Conservation (phyloP, 1,284 basidiomycete species). For the Fomitopsis schrenkii region DNA sequence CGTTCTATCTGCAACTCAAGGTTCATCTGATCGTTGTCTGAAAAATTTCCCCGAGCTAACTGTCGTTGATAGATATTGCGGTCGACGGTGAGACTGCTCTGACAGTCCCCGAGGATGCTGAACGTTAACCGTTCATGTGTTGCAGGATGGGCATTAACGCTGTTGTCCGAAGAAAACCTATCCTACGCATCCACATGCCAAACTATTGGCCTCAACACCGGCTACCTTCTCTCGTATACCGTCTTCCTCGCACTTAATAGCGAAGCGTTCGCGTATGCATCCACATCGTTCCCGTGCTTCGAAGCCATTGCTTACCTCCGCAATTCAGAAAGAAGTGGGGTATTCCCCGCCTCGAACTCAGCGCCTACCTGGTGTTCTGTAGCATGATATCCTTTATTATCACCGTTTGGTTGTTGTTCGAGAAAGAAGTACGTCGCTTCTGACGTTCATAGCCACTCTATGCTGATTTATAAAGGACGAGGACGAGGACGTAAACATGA, state of each 20-base stretch:
- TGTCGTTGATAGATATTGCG: constrained; percentile 75
- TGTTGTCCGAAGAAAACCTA: constrained; percentile 92
- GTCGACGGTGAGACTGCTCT: constrained; percentile 70
- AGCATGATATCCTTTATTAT: constrained; percentile 77
- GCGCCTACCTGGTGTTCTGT: constrained; percentile 88
- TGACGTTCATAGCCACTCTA: not conserved
- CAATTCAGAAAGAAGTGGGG: constrained; percentile 71
- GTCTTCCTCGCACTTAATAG: constrained; percentile 98
- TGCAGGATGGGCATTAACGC: constrained; percentile 92
- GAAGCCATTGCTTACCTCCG: constrained; percentile 6
- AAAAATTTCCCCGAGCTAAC: constrained; percentile 6
- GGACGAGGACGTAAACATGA: constrained; percentile 82
- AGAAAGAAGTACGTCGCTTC: constrained; percentile 68
- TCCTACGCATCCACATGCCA: constrained; percentile 98
- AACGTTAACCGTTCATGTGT: not conserved
- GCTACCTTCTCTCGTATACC: constrained; percentile 95
- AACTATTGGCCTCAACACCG: constrained; percentile 95
- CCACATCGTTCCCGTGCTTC: not conserved
- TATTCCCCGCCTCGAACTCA: constrained; percentile 78
- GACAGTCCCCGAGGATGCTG: not conserved
- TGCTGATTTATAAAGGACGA: constrained; percentile 51
- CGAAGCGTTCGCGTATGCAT: constrained; percentile 80
- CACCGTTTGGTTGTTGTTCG: constrained; percentile 88
- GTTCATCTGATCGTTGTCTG: constrained; percentile 36
- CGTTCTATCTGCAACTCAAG: constrained; percentile 96